Evolutionary conservation across 495 filamentous ascomycete genomes (phyloP), one percentile per base, ranked within the genome.

Genomic region (Daldinia grandis): DNA sequence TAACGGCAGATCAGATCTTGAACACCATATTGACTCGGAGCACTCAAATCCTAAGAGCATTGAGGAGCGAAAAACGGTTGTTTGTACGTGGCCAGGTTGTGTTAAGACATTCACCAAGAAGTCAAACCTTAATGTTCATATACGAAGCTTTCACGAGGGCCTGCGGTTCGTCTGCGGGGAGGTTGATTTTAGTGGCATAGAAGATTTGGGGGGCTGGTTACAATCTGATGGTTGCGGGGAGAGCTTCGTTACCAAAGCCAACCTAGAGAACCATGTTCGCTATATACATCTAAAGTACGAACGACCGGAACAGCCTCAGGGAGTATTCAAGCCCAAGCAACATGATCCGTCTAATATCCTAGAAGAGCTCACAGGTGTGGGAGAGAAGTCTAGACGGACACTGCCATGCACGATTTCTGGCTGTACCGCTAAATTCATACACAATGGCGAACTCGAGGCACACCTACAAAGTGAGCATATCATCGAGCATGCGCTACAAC

Each of bases 261-360:
- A 85, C 54, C 82, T 97, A 0, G 91, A 94, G 78, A 90, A 93
- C 51, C 94, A 97, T 69, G 84, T 96, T 40, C 89, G 92, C 21
- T 92, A 87, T 9, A 80, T 89, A 0, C 94, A 97, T 76, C 74
- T 95, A 37, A 88, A 88, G 4, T 81, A 88, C 35, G 76, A 81
- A 24, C 77, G 83, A 44, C 81, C 81, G 25, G 80, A 80, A 31
- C 67, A 74, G 49, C 64, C 73, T 24, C 79, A 80, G 28, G 12
- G 80, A 74, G 54, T 79, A 0, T 77, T 53, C 78, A 60, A 49
- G 47, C 62, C 59, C n/a, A 69, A 21, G 72, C 69, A 47, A 57
- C 55, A 82, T 62, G 75, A 80, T 35, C 75, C 79, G 6, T 61
- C 76, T 8, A 71, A 73, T 14, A 75, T 79, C 53, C 53, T 77